Base-by-base conservation (phyloP, 148 eudicot genomes). In the Cornus florida region DNA sequence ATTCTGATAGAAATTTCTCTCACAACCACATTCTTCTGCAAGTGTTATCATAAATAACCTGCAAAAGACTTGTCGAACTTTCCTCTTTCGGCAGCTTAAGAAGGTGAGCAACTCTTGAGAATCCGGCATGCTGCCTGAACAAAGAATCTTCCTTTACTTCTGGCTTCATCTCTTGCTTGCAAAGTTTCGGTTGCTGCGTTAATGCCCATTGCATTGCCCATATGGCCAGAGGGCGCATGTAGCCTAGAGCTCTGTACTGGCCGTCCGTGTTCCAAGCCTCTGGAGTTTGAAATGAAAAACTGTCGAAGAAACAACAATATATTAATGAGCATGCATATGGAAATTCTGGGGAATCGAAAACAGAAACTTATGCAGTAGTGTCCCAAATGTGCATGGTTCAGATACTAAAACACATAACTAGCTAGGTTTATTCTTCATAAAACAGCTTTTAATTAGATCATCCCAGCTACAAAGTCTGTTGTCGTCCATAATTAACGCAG, bases 151-250 rank as follows among this genome's bases (percentile, higher is more conserved):
- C 78, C 9, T 72, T 60, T 17, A 78, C 72, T 33, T 83, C 85
- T 1, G 73, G 73, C 65, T 75, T 83, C 38, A 4, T 66, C 69
- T 85, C 84, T 74, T 60, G 83, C 38, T 71, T 69, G 7, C 76
- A 39, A 48, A 43, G 32, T 68, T 82, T 73, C 7, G 86, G 89
- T 23, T 64, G 28, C 28, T 28, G 86, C 24, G 86, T 78, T 69
- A 89, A 80, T 48, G 91, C 91, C 89, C 91, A 89, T 56, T 89
- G 91, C 91, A 89, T 89, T 16, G 91, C 91, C 91, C 91, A 89
- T 39, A 89, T 89, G n/a, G 88, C 89, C 75, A 89, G 79, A 3
- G 91, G 89, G 59, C 91, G 89, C 91, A 89, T 89, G 81, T 89
- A 89, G 31, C 77, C 81, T 2, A 89, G 78, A 72, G 91, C 74